Evolutionary conservation across 176 grass and related monocot genomes (phyloP), one percentile per base, ranked within the genome.

Genomic region (Oryza rufipogon): DNA sequence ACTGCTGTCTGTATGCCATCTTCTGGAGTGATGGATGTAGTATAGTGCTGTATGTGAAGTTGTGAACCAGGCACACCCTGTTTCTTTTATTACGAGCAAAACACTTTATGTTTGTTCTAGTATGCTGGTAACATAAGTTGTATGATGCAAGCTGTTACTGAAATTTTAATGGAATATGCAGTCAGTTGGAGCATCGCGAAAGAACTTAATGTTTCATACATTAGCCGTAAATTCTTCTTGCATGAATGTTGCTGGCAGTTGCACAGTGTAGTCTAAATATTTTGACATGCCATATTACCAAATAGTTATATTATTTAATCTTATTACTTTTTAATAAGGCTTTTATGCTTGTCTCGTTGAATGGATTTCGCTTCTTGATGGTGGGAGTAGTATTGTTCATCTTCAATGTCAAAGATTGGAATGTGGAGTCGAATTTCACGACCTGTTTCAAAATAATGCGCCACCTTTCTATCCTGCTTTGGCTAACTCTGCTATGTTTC

Each of bases 161-260:
- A 70, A 81, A 71, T 44, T 64, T 71, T 54, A 65, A 51, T 52
- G n/a, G 23, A 79, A 67, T 61, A 45, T 61, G 65, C 66, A 76
- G 36, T 81, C 68, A 67, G 68, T 46, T 84, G 80, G 71, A 75
- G 26, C 20, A 47, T 84, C 66, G 26, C 34, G 67, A 79, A 47
- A 47, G n/a, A 74, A 79, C 36, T 28, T 45, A 9, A 48, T 60
- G 39, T 76, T 54, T 22, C 19, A 48, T 72, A 30, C 19, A 66
- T 83, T 73, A 80, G 39, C 25, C 71, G 23, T 32, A 80, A 76
- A 48, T 52, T 81, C n/a, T 33, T 44, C 7, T 19, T 9, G 11
- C 17, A 13, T 49, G 68, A 16, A 30, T 58, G 45, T 28, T 23
- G 1, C 52, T 77, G 2, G 11, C 10, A 68, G 17, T 65, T 66